These are phyloP conservation scores for Mycena belliarum DNA, from an alignment of 768 basidiomycete species.

Conservation along the genomic window DNA sequence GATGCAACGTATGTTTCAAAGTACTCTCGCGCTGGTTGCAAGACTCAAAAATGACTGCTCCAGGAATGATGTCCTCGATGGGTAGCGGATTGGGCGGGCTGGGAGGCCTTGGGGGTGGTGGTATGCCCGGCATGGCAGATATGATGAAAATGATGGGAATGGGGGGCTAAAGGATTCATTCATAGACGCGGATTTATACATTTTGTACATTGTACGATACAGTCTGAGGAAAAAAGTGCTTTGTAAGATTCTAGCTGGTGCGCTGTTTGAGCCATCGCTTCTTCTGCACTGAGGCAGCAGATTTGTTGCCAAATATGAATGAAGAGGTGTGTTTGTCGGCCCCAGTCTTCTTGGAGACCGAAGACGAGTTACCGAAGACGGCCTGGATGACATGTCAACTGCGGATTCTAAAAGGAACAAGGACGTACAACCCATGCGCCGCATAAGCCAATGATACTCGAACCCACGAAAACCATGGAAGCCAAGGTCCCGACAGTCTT, in stretches of 20 bases:
- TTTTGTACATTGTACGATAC: conserved; percentile 12
- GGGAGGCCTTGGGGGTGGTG: conserved; percentile 46
- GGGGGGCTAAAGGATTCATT: conserved; percentile 51
- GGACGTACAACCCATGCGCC: conserved; percentile 71
- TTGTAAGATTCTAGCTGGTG: conserved; percentile 17
- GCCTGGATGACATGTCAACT: conserved; percentile 39
- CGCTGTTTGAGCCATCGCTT: conserved; percentile 53
- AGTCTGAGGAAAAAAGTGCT: conserved; percentile 1
- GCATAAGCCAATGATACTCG: conserved; percentile 57
- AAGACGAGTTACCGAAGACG: conserved; percentile 57
- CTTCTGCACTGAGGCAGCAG: conserved; percentile 63
- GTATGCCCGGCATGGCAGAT: conserved; percentile 70
- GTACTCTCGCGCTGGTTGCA: conserved; percentile 10
- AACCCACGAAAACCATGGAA: conserved; percentile 49
- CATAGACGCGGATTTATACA: background rate
- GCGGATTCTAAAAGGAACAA: background rate
- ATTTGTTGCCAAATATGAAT: conserved; percentile 78
- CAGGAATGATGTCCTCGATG: conserved; percentile 90
- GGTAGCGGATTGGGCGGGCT: conserved; percentile 59
- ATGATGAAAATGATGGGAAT: conserved; percentile 91
- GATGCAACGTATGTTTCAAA: conserved; percentile 74
- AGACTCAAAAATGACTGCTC: conserved; percentile 1
- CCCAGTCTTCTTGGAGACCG: conserved; percentile 70
- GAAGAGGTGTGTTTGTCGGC: conserved; percentile 80
- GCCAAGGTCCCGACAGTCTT: conserved; percentile 57